Base-by-base conservation (phyloP, 345 rosid genomes). In the Gossypium stocksii region DNA sequence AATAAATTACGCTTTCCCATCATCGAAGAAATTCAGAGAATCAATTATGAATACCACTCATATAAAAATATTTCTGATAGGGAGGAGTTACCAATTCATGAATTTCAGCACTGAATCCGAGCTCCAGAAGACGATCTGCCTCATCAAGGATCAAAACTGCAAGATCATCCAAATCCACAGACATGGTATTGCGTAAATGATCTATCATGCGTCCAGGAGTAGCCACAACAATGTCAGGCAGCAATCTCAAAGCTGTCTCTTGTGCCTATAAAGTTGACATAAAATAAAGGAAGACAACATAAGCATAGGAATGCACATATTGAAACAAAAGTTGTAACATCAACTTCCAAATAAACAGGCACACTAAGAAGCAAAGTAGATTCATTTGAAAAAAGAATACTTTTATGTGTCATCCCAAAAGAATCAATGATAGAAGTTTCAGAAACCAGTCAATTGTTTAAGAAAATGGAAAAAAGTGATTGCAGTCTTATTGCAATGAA, bases 201-300 rank as follows among this genome's bases (percentile, higher is more conserved):
- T 95, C 99, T 74, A 95, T 93, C 93, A 95, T 88, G 64, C 99
- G 91, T 41, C 99, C 98, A 71, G 98, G 98, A 75, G 98, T 91
- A 16, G 99, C 99, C 75, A 95, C 98, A 77, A 95, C 96, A 85
- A 95, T 90, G 79, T 95, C 99, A 57, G 99, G 98, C 91, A 88
- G 86, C 19, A 95, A 84, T 80, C 99, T 91, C 82, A 95, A 83
- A 70, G 94, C 92, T 70, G 90, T 82, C 82, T 88, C 96, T 91
- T 95, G 99, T 68, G 83, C 92, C 99, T 95, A 68, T 29, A 73
- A 58, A 74, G 71, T 59, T 63, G 52, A 66, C 72, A 56, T 73
- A 56, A 77, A 74, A 45, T 51, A 38, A 46, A 61, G 20, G 27
- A 70, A 16, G 19, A 46, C 52, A 46, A 66, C 7, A 74, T n/a